Evolutionary conservation across 345 rosid species (phyloP).

Genomic region (Crucihimalaya himalaica): DNA sequence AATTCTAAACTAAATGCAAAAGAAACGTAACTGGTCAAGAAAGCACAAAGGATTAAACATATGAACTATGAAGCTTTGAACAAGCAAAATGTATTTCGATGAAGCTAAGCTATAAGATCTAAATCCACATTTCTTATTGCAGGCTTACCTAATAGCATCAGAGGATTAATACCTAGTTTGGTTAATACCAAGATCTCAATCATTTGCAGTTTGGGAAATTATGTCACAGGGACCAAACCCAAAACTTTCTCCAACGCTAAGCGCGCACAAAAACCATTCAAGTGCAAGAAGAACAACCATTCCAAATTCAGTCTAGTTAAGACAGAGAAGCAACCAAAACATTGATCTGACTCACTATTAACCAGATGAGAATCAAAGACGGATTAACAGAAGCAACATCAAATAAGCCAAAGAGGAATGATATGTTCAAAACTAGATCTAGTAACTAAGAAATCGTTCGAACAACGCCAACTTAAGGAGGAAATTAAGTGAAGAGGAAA

Average conservation of each 20-base stretch:
- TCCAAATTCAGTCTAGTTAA: background rate
- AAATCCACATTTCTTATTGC: too few species aligned
- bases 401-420: background rate
- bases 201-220: background rate
- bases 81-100: background rate
- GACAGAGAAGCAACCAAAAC: background rate
- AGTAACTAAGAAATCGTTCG: background rate
- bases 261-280: background rate
- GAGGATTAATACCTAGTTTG: background rate
- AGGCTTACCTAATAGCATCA: too few species aligned
- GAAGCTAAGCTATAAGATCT: too few species aligned
- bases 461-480: background rate
- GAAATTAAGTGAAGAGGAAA: slow-evolving; percentile 21
- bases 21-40: background rate
- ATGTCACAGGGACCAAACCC: background rate
- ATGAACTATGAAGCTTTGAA: background rate
- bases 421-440: background rate
- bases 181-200: background rate
- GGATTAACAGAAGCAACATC: background rate
- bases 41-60: background rate
- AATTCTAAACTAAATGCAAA: background rate
- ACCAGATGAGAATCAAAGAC: background rate
- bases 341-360: background rate
- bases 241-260: background rate
- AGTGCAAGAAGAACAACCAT: background rate